phyloP scores from a whole-genome alignment of 805 yeast species.

The Schizosaccharomyces japonicus region DNA sequence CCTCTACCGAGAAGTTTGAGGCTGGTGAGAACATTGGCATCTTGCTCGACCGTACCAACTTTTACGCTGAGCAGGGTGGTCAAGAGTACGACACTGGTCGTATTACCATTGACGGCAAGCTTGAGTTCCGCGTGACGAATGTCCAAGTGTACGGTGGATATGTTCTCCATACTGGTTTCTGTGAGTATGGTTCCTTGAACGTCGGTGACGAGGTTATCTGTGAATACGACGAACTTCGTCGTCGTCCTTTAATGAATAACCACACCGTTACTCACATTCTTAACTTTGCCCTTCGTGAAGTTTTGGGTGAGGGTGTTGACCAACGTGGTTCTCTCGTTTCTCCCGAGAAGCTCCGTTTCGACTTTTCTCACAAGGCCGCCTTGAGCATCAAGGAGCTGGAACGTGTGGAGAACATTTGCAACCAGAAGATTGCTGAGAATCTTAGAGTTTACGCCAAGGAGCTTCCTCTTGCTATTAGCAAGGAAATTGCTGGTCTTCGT shows the following conservation, averaged over 20 bases:
- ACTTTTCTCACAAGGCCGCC: conserved; percentile 81
- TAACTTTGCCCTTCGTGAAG: conserved; percentile 68
- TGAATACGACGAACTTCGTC: conserved; percentile 74
- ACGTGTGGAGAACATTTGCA: conserved; percentile 51
- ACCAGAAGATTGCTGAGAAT: conserved; percentile 46
- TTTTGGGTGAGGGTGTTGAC: conserved; percentile 67
- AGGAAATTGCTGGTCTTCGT: conserved; percentile 59
- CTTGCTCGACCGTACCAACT: conserved; percentile 69
- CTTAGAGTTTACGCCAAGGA: conserved; percentile 59
- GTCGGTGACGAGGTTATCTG: conserved; percentile 57
- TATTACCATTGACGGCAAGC: conserved; percentile 62
- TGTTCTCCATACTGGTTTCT: conserved; percentile 77
- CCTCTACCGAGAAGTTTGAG: conserved; percentile 20
- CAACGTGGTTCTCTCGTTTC: conserved; percentile 95
- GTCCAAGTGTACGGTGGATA: conserved; percentile 87
- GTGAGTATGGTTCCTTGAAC: conserved; percentile 50
- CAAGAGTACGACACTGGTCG: conserved; percentile 92
- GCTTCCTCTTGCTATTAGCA: conserved; percentile 51
- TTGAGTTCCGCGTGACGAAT: conserved; percentile 75
- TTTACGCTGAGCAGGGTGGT: conserved; percentile 98
- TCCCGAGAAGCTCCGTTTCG: conserved; percentile 85
- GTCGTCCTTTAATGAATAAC: conserved; percentile 91
- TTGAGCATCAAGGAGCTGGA: conserved; percentile 45
- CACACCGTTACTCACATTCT: conserved; percentile 95
- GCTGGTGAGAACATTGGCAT: conserved; percentile 44